Conservation (phyloP, 1,284 basidiomycete genomes). For the Peniophora sp. region DNA sequence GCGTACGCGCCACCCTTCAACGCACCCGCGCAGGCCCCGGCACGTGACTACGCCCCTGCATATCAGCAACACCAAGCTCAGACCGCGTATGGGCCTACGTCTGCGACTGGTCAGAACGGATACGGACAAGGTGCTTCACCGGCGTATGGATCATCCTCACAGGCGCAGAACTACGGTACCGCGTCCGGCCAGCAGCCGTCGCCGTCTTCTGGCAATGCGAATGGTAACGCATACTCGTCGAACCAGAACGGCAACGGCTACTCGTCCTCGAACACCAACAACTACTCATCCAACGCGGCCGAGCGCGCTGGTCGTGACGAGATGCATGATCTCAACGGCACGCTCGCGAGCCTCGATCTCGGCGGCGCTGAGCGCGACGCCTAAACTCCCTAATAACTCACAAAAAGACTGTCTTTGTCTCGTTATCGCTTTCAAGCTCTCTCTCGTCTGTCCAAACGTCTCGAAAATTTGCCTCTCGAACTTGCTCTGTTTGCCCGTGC, state of each 20-base stretch:
- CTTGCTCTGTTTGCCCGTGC: too few species aligned
- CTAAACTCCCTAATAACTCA: neutral
- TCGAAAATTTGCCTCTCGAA: conserved; percentile 1
- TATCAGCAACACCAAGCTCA: too few species aligned
- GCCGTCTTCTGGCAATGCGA: too few species aligned
- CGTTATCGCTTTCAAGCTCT: conserved; percentile 13
- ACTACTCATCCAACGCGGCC: conserved; percentile 13
- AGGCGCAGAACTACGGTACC: too few species aligned
- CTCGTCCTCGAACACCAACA: conserved; percentile 22
- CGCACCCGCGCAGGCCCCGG: too few species aligned
- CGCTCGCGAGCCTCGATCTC: conserved; percentile 64
- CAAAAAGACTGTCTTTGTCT: conserved; percentile 6
- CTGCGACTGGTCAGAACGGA: too few species aligned
- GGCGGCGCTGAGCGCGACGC: conserved; percentile 23
- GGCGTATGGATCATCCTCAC: too few species aligned
- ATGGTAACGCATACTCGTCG: neutral
- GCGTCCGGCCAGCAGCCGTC: too few species aligned
- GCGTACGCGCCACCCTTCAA: too few species aligned
- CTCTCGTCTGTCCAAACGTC: conserved; percentile 6
- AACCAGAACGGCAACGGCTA: conserved; percentile 14
- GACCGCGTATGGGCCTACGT: too few species aligned
- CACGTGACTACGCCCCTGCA: too few species aligned
- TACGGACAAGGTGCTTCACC: too few species aligned
- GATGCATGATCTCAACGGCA: conserved; percentile 66
- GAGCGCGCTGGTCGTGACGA: conserved; percentile 33